These are phyloP conservation scores for Pinus tabuliformis DNA, from an alignment of 75 land plant species.

Conservation along the genomic window DNA sequence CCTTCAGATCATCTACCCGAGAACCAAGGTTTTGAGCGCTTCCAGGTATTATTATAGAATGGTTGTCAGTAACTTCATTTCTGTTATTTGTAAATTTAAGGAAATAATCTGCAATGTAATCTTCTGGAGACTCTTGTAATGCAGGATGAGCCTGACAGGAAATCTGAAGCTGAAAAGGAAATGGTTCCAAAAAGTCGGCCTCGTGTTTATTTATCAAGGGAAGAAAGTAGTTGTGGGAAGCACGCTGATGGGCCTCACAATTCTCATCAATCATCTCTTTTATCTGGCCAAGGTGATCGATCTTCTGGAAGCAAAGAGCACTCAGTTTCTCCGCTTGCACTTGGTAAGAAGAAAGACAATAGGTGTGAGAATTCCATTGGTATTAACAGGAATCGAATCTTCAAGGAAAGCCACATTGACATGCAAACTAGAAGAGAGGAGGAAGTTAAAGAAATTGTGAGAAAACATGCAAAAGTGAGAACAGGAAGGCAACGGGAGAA, in stretches of 20 bases:
- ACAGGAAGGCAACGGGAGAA: background rate
- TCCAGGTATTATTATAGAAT: background rate
- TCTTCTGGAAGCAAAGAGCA: background rate
- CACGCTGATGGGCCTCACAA: background rate
- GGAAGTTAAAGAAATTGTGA: background rate
- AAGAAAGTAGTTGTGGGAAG: background rate
- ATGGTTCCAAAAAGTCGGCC: background rate
- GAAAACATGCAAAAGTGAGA: background rate
- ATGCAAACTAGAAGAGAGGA: background rate
- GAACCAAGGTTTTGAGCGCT: background rate
- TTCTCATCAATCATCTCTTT: conserved; percentile 1
- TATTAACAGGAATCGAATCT: background rate
- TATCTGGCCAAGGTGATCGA: background rate
- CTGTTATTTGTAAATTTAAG: background rate
- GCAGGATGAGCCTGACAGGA: background rate
- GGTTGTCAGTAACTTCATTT: background rate
- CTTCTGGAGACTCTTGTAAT: background rate
- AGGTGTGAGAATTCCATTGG: background rate
- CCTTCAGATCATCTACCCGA: background rate
- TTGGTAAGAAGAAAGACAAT: background rate
- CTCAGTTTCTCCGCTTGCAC: background rate
- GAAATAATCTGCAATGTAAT: background rate
- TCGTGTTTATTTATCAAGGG: background rate
- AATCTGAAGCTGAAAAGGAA: background rate
- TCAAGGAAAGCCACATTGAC: background rate